These are phyloP conservation scores for Pisolithus tinctorius DNA, from an alignment of 768 basidiomycete genomes.

Conservation along the genomic window DNA sequence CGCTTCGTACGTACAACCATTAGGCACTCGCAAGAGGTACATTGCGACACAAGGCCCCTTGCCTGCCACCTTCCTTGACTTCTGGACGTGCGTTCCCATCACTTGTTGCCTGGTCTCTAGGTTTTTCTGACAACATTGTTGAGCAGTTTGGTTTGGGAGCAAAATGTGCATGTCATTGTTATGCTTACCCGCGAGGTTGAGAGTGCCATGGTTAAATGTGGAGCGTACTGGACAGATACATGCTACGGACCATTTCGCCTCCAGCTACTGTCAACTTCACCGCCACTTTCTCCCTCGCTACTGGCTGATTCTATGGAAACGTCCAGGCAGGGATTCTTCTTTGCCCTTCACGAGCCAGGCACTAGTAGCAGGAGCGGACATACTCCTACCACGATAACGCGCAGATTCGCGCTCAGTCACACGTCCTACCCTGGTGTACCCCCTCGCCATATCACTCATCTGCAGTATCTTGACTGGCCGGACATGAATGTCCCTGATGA, in stretches of 20 bases:
- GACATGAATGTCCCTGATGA: slow-evolving; percentile 93
- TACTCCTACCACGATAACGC: slow-evolving; percentile 37
- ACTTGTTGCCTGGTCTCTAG: not conserved
- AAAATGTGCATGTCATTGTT: slow-evolving; percentile 89
- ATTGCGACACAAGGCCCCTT: slow-evolving; percentile 96
- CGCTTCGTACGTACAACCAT: slow-evolving; percentile 86
- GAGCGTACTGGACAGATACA: slow-evolving; percentile 75
- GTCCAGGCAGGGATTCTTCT: slow-evolving; percentile 33
- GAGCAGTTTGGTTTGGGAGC: slow-evolving; percentile 81
- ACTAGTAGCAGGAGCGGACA: slow-evolving; percentile 6
- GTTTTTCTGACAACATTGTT: not conserved
- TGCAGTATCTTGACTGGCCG: slow-evolving; percentile 94
- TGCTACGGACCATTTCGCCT: slow-evolving; percentile 69
- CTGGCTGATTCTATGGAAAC: slow-evolving; percentile 28
- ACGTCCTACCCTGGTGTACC: slow-evolving; percentile 49
- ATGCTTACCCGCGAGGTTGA: slow-evolving; percentile 95
- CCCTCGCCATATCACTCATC: slow-evolving; percentile 68
- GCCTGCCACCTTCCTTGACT: slow-evolving; percentile 82
- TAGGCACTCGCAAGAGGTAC: slow-evolving; percentile 75
- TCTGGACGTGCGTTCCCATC: slow-evolving; percentile 76
- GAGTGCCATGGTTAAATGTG: slow-evolving; percentile 84
- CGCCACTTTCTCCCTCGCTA: slow-evolving; percentile 20
- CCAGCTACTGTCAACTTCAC: slow-evolving; percentile 41
- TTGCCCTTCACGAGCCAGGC: slow-evolving; percentile 24
- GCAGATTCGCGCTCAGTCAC: slow-evolving; percentile 66